Evolutionary conservation across 306 rosid species (phyloP).

Genomic region (Potentilla sterilis): DNA sequence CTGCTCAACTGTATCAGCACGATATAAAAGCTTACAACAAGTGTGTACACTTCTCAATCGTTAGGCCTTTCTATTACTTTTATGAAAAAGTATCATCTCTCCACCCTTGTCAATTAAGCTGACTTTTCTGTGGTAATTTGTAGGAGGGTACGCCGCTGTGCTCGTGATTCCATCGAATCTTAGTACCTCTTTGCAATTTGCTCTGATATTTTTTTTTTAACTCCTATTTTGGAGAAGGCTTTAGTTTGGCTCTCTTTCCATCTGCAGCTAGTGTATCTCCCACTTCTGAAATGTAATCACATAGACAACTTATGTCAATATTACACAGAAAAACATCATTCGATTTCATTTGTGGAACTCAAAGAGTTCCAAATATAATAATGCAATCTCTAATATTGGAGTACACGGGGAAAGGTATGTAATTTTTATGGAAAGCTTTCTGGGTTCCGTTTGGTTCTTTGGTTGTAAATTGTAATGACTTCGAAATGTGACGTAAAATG

Average conservation of each 20-base stretch:
- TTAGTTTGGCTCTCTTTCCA: background rate
- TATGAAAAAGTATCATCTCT: background rate
- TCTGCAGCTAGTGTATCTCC: background rate
- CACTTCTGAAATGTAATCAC: slow-evolving; percentile 15
- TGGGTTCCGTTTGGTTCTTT: no score
- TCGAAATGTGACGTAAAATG: no score
- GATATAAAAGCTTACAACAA: slow-evolving; percentile 35
- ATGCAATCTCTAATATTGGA: background rate
- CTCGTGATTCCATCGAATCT: slow-evolving; percentile 33
- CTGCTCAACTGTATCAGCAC: slow-evolving; percentile 32
- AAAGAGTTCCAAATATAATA: slow-evolving; percentile 4
- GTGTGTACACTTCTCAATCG: slow-evolving; percentile 12
- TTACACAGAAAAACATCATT: slow-evolving; percentile 3
- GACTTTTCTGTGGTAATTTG: slow-evolving; percentile 6
- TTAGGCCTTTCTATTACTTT: background rate
- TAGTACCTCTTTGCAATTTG: slow-evolving; percentile 12
- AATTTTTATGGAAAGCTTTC: no score
- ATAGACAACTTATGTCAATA: slow-evolving; percentile 5
- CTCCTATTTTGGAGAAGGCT: background rate
- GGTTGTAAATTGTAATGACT: no score
- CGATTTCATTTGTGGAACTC: background rate
- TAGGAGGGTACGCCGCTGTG: slow-evolving; percentile 36
- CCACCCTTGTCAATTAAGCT: background rate
- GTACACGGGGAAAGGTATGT: no score
- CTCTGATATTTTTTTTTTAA: background rate